Base-by-base conservation (phyloP, 2,329 filamentous ascomycete species). In the Periconia macrospinosa region DNA sequence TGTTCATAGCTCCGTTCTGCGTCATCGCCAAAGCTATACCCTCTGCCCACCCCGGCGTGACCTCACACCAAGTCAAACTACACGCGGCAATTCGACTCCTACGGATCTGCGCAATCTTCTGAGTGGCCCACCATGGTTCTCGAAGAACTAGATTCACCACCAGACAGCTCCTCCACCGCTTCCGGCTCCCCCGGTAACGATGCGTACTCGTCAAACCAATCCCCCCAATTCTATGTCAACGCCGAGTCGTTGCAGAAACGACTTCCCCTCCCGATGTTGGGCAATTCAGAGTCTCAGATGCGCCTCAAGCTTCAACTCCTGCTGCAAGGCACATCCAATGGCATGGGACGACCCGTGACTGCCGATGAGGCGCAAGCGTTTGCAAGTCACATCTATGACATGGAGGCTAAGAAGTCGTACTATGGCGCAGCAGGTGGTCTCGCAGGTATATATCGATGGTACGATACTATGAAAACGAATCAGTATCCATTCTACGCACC, bases 301-400 rank as follows among this genome's bases (percentile, higher is more conserved):
- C 65, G 65, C 52, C 64, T 64, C 56, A 70, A 67, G 45, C 58
- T 73, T 6, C 65, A 69, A 33, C 5, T n/a, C 33, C 11, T 37
- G 15, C 33, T 37, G 11, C 33, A 10, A 3, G 15, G 11, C 5
- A 3, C 5, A 37, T 37, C 15, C 3, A 63, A 73, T 13, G 50
- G 79, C 10, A 27, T 27, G 23, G 63, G 70, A 6, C 71, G 78
- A 11, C 65, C 71, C 1, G 47, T 79, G 13, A 68, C 67, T 6
- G 65, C 71, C 18, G 72, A 76, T 13, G 78, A 80, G 61, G 67
- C 73, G 7, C 74, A 78, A 47, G 75, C 76, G 0, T 60, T 79
- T 13, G 72, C 75, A 11, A 73, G 59, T 51, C 73, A 78, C 53
- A 62, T 74, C 27, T 72, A 75, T 19, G 68, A 74, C 41, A 65